Evolutionary conservation across 257 asterid species (phyloP).

Genomic region (Lavandula angustifolia): DNA sequence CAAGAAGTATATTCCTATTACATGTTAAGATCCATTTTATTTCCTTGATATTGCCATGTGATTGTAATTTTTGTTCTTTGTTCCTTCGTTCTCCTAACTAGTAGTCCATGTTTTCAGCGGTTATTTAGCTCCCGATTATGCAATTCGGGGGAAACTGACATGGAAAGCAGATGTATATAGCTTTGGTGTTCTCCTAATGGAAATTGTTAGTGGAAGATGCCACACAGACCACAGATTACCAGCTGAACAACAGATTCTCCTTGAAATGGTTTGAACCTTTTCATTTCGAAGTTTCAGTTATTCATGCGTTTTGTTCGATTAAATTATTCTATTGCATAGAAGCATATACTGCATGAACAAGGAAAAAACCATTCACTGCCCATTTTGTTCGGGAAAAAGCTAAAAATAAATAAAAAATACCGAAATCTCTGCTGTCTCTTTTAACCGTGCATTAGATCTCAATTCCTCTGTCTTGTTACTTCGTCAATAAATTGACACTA

Average conservation of each 20-base stretch:
- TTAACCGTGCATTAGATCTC: too few species aligned
- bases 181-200: conserved; percentile 80
- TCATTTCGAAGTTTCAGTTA: conserved; percentile 18
- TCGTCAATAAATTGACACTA: too few species aligned
- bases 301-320: not conserved
- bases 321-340: not conserved
- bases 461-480: too few species aligned
- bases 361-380: not conserved
- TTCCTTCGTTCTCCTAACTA: not conserved
- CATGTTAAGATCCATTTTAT: not conserved
- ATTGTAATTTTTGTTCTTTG: not conserved
- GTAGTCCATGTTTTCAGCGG: conserved; percentile 53
- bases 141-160: conserved; percentile 78
- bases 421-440: too few species aligned
- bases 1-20: not conserved
- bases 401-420: too few species aligned
- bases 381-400: too few species aligned
- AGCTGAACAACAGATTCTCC: conserved; percentile 59
- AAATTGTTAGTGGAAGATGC: conserved; percentile 80
- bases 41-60: not conserved
- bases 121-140: conserved; percentile 97
- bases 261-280: conserved; percentile 63
- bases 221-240: conserved; percentile 71
- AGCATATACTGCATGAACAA: not conserved
- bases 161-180: conserved; percentile 88